These are phyloP conservation scores for Leccinum variabile DNA, from an alignment of 1,284 basidiomycete genomes.

Conservation along the genomic window DNA sequence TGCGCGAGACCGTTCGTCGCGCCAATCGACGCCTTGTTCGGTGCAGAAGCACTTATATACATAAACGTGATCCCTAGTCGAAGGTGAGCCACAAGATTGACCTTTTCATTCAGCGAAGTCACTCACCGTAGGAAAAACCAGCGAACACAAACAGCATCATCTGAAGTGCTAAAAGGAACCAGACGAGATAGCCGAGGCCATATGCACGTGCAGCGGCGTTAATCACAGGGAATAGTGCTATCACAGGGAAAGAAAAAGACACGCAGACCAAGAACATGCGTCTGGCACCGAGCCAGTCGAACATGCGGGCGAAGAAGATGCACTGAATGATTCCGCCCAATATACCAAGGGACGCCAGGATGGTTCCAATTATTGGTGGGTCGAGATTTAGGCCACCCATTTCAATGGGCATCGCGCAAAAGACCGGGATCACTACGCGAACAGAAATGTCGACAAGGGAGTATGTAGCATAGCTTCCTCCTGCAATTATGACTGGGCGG, in stretches of 20 bases:
- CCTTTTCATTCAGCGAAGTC: neutral
- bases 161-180: slow-evolving; percentile 38
- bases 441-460: slow-evolving; percentile 42
- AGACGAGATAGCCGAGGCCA: slow-evolving; percentile 26
- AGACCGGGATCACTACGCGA: slow-evolving; percentile 44
- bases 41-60: slow-evolving; percentile 43
- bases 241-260: slow-evolving; percentile 35
- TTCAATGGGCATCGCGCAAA: slow-evolving; percentile 43
- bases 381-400: slow-evolving; percentile 45
- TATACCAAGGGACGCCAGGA: slow-evolving; percentile 41
- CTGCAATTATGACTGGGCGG: slow-evolving; percentile 41
- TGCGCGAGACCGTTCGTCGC: slow-evolving; percentile 61
- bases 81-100: neutral
- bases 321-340: slow-evolving; percentile 42
- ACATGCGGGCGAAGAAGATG: slow-evolving; percentile 40
- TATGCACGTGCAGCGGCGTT: slow-evolving; percentile 33
- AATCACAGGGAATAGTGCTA: slow-evolving; percentile 42
- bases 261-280: slow-evolving; percentile 36
- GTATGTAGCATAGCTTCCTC: slow-evolving; percentile 43
- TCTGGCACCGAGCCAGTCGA: slow-evolving; percentile 41
- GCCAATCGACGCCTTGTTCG: slow-evolving; percentile 50
- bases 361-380: slow-evolving; percentile 42
- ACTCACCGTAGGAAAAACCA: slow-evolving; percentile 38
- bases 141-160: slow-evolving; percentile 18
- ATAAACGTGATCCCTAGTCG: slow-evolving; percentile 44